These are phyloP conservation scores for Boletus sp. DNA, from an alignment of 1,284 basidiomycete species.

Conservation along the genomic window DNA sequence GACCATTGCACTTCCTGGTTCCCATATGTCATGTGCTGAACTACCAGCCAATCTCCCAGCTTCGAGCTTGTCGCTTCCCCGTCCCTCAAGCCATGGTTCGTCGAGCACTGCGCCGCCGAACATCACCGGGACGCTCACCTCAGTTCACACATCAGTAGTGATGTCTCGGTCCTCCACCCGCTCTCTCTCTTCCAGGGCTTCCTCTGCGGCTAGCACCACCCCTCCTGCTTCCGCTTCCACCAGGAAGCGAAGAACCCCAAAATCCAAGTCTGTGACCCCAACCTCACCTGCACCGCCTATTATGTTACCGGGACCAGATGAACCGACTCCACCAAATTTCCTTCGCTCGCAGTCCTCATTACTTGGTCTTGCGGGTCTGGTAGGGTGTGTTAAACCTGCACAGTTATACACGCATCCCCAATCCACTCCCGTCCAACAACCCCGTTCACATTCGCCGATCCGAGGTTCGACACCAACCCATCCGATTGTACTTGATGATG, in stretches of 20 bases:
- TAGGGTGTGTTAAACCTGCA: slow-evolving; percentile 59
- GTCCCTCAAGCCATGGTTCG: slow-evolving; percentile 12
- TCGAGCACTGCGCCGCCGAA: background rate
- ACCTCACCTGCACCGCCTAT: slow-evolving; percentile 43
- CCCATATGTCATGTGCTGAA: slow-evolving; percentile 78
- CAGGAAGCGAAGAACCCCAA: slow-evolving; percentile 22
- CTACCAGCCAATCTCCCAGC: slow-evolving; percentile 71
- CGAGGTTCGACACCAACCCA: slow-evolving; percentile 54
- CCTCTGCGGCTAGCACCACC: slow-evolving; percentile 11
- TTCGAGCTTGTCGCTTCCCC: slow-evolving; percentile 32
- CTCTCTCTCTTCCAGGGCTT: slow-evolving; percentile 12
- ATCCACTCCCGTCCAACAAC: slow-evolving; percentile 31
- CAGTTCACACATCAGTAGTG: slow-evolving; percentile 2
- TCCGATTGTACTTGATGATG: slow-evolving; percentile 68
- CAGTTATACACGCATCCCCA: slow-evolving; percentile 34
- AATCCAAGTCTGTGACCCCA: slow-evolving; percentile 32
- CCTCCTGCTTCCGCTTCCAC: slow-evolving; percentile 5
- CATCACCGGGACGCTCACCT: background rate
- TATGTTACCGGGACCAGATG: slow-evolving; percentile 58
- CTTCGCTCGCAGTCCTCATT: slow-evolving; percentile 67
- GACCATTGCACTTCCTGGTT: slow-evolving; percentile 93
- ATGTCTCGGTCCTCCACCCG: slow-evolving; percentile 16
- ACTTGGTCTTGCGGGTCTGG: slow-evolving; percentile 64
- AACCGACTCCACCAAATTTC: slow-evolving; percentile 62
- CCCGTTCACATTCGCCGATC: slow-evolving; percentile 10